Base-by-base conservation (phyloP, 2,329 filamentous ascomycete genomes). In the Exophiala viscosa region DNA sequence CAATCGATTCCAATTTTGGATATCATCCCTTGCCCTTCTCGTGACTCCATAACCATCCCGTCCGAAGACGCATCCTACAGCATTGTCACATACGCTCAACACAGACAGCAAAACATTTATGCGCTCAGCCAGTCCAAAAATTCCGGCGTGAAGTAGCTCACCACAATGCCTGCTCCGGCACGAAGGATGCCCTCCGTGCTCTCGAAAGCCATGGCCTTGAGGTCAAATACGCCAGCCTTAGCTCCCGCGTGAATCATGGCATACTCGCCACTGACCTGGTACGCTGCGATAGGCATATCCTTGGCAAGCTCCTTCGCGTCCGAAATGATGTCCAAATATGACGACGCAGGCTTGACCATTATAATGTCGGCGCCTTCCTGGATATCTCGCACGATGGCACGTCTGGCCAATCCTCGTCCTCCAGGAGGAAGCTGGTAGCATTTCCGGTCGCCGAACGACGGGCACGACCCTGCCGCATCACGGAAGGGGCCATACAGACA, bases 231-330 rank as follows among this genome's bases (percentile, higher is more conserved):
- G 3, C 93, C 93, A 1, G 93, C 92, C 70, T 96, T 95, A 44
- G 93, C 93, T 15, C 82, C 93, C 0, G 93, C 93, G 66, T 96
- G 90, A 47, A 99, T 93, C 93, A 97, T 97, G 60, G 93, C 91
- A 67, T 86, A 99, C 75, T 99, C 93, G 62, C 93, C 93, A 65
- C 88, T 93, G 54, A 99, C 93, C 70, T 99, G 93, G 70, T 99
- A 99, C 17, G 93, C 92, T 1, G 93, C 92, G 33, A 99, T 81
- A 2, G 93, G 93, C 70, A 97, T 79, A 69, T 97, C 90, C 67
- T 85, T 87, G 54, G 89, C 92, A 48, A 97, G 81, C 48, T 96
- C 90, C 76, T 96, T 97, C 48, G 93, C 93, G 67, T 99, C 93
- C 62, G 88, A 90, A 70, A 99, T 97, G 65, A 99, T 96, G 72